Conservation (phyloP, 2,329 filamentous ascomycete genomes). For the Colletotrichum gloeosporioides region DNA sequence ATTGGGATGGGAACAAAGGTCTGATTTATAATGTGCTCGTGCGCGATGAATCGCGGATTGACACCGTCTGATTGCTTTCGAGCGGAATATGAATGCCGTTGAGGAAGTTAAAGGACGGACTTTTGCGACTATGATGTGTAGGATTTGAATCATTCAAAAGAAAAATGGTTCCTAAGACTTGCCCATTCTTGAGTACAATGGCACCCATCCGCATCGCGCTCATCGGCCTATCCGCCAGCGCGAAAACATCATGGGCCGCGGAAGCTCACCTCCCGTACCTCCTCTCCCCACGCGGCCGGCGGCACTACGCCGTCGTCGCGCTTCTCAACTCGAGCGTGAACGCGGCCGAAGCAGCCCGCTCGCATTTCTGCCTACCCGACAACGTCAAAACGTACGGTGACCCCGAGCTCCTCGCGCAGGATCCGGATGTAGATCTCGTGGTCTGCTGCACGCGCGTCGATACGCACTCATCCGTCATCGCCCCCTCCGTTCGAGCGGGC, state of each 20-base stretch:
- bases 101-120: not conserved
- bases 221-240: slow-evolving; percentile 60
- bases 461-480: slow-evolving; percentile 49
- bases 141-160: not conserved
- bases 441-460: slow-evolving; percentile 61
- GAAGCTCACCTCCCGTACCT: slow-evolving; percentile 66
- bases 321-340: slow-evolving; percentile 54
- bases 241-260: slow-evolving; percentile 59
- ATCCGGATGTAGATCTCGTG: slow-evolving; percentile 58
- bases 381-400: slow-evolving; percentile 54
- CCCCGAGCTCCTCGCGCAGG: slow-evolving; percentile 50
- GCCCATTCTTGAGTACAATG: not conserved
- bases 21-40: not conserved
- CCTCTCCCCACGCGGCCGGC: slow-evolving; percentile 45
- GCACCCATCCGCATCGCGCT: slow-evolving; percentile 56
- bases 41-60: not conserved
- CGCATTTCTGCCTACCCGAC: slow-evolving; percentile 43
- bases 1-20: no score
- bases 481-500: slow-evolving; percentile 54
- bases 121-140: not conserved
- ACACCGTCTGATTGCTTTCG: not conserved
- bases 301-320: slow-evolving; percentile 53
- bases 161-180: not conserved
- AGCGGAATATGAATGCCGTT: not conserved
- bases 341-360: slow-evolving; percentile 48